Percentiles rank a stretch among this genome's conserved stretches.
phyloP scores from a whole-genome alignment of 345 rosid species.

The Pugionium cornutum region DNA sequence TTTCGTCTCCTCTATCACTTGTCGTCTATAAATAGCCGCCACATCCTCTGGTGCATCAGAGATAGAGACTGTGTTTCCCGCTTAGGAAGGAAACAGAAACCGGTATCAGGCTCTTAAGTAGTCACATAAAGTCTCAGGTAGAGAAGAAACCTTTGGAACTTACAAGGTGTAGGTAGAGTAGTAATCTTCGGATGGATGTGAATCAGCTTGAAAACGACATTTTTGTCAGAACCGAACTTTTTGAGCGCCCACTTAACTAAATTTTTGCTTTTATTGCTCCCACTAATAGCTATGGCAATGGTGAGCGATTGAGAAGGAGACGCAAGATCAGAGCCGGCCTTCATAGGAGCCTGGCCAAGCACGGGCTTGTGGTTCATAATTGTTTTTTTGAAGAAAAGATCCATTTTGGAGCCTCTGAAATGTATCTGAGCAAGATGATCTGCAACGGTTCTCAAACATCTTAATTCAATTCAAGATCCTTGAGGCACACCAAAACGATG shows the following conservation, averaged over 20 bases:
- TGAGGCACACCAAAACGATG: neutral
- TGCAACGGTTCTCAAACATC: neutral
- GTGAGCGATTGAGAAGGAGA: constrained; percentile 26
- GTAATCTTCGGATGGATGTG: constrained; percentile 63
- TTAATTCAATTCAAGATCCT: constrained; percentile 4
- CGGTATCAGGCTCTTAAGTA: neutral
- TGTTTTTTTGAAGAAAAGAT: constrained; percentile 21
- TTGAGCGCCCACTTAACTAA: constrained; percentile 54
- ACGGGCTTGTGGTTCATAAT: neutral
- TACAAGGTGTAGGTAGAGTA: constrained; percentile 76
- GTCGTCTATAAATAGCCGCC: constrained; percentile 64
- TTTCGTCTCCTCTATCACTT: constrained; percentile 53
- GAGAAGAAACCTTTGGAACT: constrained; percentile 30
- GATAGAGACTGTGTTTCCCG: constrained; percentile 56
- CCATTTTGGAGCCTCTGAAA: constrained; percentile 2
- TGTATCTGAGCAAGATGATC: neutral
- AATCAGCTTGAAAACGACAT: constrained; percentile 56
- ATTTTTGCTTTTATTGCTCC: constrained; percentile 55
- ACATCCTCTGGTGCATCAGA: constrained; percentile 74
- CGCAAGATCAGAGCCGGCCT: constrained; percentile 6
- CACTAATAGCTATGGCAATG: constrained; percentile 68
- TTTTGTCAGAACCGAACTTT: constrained; percentile 53
- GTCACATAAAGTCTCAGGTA: constrained; percentile 4
- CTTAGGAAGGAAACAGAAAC: constrained; percentile 38
- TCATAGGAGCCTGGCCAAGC: neutral